Base-by-base conservation (phyloP, 345 rosid species). In the Aethionema arabicum region DNA sequence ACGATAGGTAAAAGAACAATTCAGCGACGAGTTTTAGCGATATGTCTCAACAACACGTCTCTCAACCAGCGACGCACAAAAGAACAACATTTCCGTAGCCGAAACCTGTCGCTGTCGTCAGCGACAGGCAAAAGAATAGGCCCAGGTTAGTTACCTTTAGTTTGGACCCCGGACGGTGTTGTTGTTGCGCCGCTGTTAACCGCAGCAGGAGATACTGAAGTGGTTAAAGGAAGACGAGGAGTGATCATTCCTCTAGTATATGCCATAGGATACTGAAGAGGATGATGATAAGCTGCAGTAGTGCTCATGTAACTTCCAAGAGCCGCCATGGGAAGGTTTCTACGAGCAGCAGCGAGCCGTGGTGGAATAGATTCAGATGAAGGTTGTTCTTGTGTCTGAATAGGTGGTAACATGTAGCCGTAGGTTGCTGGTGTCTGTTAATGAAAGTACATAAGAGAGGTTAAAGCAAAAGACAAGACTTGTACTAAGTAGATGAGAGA, bases 381-480 rank as follows among this genome's bases (percentile, higher is more conserved):
- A 53, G 8, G 54, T 7, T 75, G 86, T 87, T 82, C 95, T 69
- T 87, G 98, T 75, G 79, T 82, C 77, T 85, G 99, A 79, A 90
- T 78, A 11, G 90, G 83, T 74, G 90, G 96, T 66, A 90, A 50
- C 59, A 85, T 90, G 78, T 90, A 90, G 60, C 97, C 95, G 74
- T 87, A 93, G 56, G 83, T 72, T 75, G 96, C 95, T 32, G 89
- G 84, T 68, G 83, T 90, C 98, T 92, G 75, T 66, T 75, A 53
- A 5, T 4, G 30, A 8, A 47, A 1, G 9, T 27, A 43, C 2
- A 43, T 43, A 4, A 33, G 6, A 33, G 6, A 50, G 31, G 10
- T 14, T 14, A 5, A 5, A 11, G 12, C 6, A 11, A 27, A 14
- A 8, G 4, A 21, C 32, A 5, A 33, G 11, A 44, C 52, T 46